Percentiles rank a stretch among this genome's conserved stretches.
Conservation (phyloP, 257 asterid species). For the Gynochthodes officinalis region DNA sequence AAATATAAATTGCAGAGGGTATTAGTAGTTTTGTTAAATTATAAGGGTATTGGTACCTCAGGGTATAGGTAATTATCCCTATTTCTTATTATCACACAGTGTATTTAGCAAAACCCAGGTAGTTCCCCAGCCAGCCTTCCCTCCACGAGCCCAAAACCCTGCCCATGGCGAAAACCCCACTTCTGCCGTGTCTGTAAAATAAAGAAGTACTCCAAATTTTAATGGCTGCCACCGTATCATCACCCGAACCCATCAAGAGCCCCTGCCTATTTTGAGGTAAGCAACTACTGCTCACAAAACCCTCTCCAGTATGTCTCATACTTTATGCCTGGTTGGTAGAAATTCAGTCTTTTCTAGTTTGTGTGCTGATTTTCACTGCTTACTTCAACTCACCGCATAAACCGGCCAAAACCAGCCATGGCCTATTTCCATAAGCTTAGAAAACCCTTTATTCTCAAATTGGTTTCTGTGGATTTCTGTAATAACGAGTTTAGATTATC, state of each 20-base stretch:
- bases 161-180: not conserved
- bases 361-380: conserved; percentile 7
- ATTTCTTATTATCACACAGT: too few relatives aligned
- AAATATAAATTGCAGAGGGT: too few relatives aligned
- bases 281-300: not conserved
- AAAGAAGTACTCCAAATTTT: not conserved
- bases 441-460: conserved; percentile 28
- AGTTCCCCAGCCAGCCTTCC: not conserved
- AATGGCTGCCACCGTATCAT: conserved; percentile 7
- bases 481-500: conserved; percentile 23
- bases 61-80: too few relatives aligned
- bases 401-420: conserved; percentile 29
- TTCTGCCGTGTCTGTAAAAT: not conserved
- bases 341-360: not conserved
- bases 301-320: not conserved
- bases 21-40: too few relatives aligned
- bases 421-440: conserved; percentile 38
- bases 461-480: conserved; percentile 31
- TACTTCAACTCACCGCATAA: not conserved
- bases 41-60: too few relatives aligned
- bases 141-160: not conserved
- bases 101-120: too few relatives aligned
- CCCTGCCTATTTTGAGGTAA: conserved; percentile 13
- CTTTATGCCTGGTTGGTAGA: not conserved
- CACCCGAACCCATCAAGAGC: not conserved